phyloP scores from a whole-genome alignment of 2,329 filamentous ascomycete species.

The Penicillium carneum region DNA sequence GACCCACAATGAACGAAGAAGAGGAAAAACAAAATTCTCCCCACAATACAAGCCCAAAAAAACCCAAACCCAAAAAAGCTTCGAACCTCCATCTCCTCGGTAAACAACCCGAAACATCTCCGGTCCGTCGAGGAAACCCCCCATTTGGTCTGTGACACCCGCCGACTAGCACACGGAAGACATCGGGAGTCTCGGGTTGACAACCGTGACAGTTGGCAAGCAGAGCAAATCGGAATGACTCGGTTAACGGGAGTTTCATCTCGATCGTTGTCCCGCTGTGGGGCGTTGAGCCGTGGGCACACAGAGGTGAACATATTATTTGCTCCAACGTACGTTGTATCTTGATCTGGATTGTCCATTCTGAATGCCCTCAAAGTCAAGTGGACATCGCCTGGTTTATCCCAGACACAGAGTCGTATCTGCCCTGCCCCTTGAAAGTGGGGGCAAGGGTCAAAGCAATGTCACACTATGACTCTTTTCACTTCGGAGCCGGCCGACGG shows the following conservation, averaged over 20 bases:
- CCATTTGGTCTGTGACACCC: conserved; percentile 19
- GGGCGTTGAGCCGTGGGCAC: conserved; percentile 19
- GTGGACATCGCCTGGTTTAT: neutral
- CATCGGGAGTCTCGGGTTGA: conserved; percentile 31
- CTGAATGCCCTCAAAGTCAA: neutral
- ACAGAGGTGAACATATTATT: neutral
- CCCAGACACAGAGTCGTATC: neutral
- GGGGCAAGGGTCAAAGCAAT: neutral
- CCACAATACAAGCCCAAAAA: neutral
- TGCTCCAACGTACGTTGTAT: neutral
- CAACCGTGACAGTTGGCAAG: conserved; percentile 15
- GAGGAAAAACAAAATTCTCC: neutral
- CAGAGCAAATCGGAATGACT: conserved; percentile 38
- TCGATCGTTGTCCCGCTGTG: conserved; percentile 38
- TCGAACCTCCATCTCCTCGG: neutral
- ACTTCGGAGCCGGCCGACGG: neutral
- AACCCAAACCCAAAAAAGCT: neutral
- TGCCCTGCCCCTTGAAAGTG: neutral
- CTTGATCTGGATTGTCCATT: neutral
- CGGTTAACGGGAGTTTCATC: conserved; percentile 36
- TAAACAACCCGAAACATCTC: neutral
- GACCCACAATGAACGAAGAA: neutral
- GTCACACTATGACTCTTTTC: neutral
- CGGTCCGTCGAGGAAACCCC: neutral
- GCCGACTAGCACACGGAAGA: conserved; percentile 29